A percentile compares a stretch with the other conserved stretches of the same genome.
phyloP scores from a whole-genome alignment of 2,329 filamentous ascomycete species.

The Karstenula rhodostoma region DNA sequence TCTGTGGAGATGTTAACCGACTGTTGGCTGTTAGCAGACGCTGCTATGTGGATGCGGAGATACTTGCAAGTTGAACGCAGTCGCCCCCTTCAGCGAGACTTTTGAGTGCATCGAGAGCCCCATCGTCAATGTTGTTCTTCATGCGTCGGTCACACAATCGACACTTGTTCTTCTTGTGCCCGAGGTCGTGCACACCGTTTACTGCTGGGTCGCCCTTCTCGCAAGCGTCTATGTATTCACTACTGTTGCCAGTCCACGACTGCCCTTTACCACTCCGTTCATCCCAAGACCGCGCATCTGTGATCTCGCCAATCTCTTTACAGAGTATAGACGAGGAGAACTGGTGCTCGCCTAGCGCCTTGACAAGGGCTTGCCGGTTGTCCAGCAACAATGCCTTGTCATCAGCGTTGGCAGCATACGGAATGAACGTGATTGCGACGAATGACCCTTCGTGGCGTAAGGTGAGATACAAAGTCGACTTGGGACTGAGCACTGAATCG shows the following conservation, averaged over 20 bases:
- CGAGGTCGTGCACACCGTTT: constrained; percentile 23
- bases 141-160: constrained; percentile 43
- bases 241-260: background rate
- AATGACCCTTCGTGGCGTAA: constrained; percentile 25
- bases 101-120: constrained; percentile 27
- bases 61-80: constrained; percentile 34
- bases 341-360: constrained; percentile 23
- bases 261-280: constrained; percentile 26
- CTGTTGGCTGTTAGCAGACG: constrained; percentile 16
- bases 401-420: constrained; percentile 25
- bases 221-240: background rate
- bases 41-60: background rate
- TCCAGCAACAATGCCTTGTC: constrained; percentile 23
- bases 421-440: constrained; percentile 35
- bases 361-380: constrained; percentile 21
- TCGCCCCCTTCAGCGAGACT: constrained; percentile 19
- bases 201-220: background rate
- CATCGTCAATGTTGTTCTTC: constrained; percentile 36
- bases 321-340: constrained; percentile 34
- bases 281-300: constrained; percentile 35
- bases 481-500: constrained; percentile 24
- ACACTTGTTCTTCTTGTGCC: constrained; percentile 38
- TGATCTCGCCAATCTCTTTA: constrained; percentile 38
- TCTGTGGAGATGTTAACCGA: constrained; percentile 28
- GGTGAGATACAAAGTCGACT: constrained; percentile 30